Base-by-base conservation (phyloP, 2,329 filamentous ascomycete genomes). In the Madurella mycetomatis region DNA sequence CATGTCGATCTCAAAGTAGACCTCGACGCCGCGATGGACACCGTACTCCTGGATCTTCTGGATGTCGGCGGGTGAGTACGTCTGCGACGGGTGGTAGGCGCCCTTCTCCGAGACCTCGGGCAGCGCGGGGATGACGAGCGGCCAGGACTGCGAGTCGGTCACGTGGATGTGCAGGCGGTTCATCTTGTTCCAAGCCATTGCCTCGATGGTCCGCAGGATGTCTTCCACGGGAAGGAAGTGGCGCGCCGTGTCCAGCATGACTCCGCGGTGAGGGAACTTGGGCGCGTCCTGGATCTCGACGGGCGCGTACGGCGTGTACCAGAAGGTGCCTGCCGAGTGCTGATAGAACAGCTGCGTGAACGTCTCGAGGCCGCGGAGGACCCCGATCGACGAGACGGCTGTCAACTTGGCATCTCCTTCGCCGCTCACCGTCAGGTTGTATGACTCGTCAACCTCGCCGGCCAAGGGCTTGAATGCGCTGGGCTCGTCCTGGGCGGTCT, bases 71-170 rank as follows among this genome's bases (percentile, higher is more conserved):
- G 85, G 77, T 1, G 79, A 82, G 73, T 94, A 95, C 0, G 82
- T 81, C 49, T 88, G 75, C 44, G 80, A 81, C 16, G 78, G 74
- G 19, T 78, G 76, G 66, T 95, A 95, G 1, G 89, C 86, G 37
- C 90, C 90, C 67, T 89, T 85, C 49, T 76, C 70, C 2, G 89
- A 78, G 2, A 95, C 76, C 55, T 86, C 80, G 3, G 90, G 87
- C 58, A 95, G 71, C 2, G 86, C 71, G 1, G 88, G 87, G 47
- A 95, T 85, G 61, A 90, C 88, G 19, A 95, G 75, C 0, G 90
- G 90, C 87, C 90, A 95, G 4, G 88, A 88, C 70, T 95, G 90
- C 15, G 86, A 84, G 69, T 95, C 90, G 4, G 88, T 94, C 54
- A 86, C 78, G 73, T 95, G 90, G 51, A 92, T 75, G 70, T 94